Percentiles rank a stretch among this genome's conserved stretches.
These are phyloP conservation scores for Gracilaria domingensis DNA, from an alignment of 23 red algal species.

Conservation along the genomic window DNA sequence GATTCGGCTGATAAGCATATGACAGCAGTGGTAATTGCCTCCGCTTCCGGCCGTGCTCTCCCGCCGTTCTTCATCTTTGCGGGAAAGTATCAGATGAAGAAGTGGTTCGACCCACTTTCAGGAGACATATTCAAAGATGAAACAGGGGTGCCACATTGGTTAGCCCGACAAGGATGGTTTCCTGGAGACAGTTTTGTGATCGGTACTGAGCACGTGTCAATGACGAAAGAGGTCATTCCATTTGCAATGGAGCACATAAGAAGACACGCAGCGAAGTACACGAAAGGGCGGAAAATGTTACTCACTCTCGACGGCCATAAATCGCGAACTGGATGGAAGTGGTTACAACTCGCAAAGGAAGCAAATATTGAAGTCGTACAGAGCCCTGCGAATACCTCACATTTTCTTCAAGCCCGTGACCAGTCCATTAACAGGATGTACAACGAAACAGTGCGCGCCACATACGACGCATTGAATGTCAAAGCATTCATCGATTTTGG, in stretches of 20 bases:
- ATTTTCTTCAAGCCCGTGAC: neutral
- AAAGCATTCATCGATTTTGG: neutral
- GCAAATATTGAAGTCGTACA: neutral
- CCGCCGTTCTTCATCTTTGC: constrained; percentile 40
- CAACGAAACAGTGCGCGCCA: neutral
- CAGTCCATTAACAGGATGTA: neutral
- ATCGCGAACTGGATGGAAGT: neutral
- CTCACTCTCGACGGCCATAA: neutral
- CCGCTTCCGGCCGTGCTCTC: neutral
- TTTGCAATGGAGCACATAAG: neutral
- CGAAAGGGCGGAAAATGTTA: neutral
- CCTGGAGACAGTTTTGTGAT: neutral
- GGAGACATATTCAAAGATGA: neutral
- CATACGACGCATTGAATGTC: neutral
- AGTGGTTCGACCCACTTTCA: neutral
- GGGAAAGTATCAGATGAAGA: neutral
- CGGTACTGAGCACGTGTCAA: neutral
- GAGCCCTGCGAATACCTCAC: neutral
- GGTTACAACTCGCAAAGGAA: neutral
- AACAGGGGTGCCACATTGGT: neutral
- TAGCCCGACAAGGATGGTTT: neutral
- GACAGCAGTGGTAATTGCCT: constrained; percentile 4
- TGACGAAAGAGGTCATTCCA: neutral
- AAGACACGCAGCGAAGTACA: neutral
- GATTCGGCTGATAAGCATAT: neutral